Conservation (phyloP, 805 yeast genomes). For the Wickerhamiella brachini region DNA sequence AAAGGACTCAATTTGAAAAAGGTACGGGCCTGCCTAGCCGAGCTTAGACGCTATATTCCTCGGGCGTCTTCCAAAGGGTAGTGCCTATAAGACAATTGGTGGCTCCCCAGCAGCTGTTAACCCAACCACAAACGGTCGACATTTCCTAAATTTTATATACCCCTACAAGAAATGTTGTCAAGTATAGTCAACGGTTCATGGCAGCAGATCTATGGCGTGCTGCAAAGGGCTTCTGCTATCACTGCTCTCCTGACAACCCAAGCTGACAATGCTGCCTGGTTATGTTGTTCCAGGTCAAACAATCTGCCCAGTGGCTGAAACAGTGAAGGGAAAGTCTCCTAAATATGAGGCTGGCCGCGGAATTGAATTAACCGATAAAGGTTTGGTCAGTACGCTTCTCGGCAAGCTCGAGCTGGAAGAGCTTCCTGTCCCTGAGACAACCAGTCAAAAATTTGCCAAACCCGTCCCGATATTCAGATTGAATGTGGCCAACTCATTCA, state of each 20-base stretch:
- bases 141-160: too few relatives aligned
- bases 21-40: background rate
- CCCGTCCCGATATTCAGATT: slow-evolving; percentile 10
- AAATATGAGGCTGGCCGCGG: slow-evolving; percentile 55
- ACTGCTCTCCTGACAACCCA: background rate
- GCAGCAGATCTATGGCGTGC: too few relatives aligned
- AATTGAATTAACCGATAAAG: slow-evolving; percentile 36
- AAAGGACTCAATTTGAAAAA: background rate
- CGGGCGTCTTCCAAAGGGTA: background rate
- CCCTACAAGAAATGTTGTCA: too few relatives aligned
- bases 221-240: too few relatives aligned
- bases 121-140: too few relatives aligned
- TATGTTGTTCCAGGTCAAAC: slow-evolving; percentile 72
- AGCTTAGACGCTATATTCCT: background rate
- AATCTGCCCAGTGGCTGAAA: slow-evolving; percentile 38
- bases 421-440: slow-evolving; percentile 11
- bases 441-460: slow-evolving; percentile 2
- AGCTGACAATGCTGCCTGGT: slow-evolving; percentile 27
- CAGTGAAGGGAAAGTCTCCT: slow-evolving; percentile 24
- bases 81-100: too few relatives aligned
- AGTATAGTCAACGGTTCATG: too few relatives aligned
- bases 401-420: slow-evolving; percentile 37
- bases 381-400: slow-evolving; percentile 41
- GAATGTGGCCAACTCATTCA: slow-evolving; percentile 17
- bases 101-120: too few relatives aligned